These are phyloP conservation scores for Ganoderma meredithae DNA, from an alignment of 1,284 basidiomycete species.

Conservation along the genomic window DNA sequence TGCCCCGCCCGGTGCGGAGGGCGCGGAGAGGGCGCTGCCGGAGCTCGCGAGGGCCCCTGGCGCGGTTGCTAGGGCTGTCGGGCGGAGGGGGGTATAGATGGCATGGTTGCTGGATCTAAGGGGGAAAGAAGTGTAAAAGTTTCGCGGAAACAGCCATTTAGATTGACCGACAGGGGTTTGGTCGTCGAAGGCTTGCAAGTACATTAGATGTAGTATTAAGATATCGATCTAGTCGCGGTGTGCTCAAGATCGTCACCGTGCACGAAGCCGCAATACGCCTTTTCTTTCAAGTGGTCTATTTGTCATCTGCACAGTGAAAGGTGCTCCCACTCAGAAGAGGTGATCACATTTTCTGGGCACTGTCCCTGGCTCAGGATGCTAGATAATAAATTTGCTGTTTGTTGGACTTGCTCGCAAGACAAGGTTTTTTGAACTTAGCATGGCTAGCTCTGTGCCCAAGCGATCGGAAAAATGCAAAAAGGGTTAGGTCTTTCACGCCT, in stretches of 20 bases:
- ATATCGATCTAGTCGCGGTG: background rate
- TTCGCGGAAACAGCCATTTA: background rate
- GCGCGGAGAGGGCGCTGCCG: slow-evolving; percentile 56
- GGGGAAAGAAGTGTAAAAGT: background rate
- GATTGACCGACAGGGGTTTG: background rate
- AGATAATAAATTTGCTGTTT: no score
- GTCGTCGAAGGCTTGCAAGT: background rate
- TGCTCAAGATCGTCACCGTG: background rate
- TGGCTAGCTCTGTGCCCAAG: no score
- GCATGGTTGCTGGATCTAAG: background rate
- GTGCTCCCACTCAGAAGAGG: background rate
- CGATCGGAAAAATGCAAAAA: background rate
- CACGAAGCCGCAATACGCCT: background rate
- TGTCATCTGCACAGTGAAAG: background rate
- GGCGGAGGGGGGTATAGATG: slow-evolving; percentile 48
- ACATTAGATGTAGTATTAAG: background rate
- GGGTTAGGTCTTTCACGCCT: background rate
- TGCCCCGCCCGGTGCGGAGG: slow-evolving; percentile 58
- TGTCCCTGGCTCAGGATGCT: no score
- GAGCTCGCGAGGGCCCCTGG: slow-evolving; percentile 32
- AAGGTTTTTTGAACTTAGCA: no score
- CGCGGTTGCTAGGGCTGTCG: slow-evolving; percentile 49
- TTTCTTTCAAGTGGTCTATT: background rate
- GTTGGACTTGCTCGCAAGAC: no score
- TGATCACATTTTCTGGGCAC: no score